A percentile compares a stretch with the other conserved stretches of the same genome.
Evolutionary conservation across 1,284 basidiomycete species (phyloP).

Genomic region (Earliella scabrosa): DNA sequence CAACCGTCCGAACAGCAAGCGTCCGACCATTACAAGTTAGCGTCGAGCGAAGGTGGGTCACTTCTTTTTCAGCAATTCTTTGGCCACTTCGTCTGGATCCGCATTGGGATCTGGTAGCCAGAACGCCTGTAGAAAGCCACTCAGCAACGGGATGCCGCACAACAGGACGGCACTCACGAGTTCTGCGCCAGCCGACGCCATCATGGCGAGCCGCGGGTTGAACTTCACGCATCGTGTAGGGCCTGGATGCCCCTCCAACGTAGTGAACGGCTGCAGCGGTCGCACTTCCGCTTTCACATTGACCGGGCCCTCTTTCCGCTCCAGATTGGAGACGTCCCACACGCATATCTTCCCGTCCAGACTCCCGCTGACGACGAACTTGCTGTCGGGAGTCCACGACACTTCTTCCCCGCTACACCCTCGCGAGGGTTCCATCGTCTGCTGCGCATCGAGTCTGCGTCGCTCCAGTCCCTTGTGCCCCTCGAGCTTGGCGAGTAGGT

Average conservation of each 20-base stretch:
- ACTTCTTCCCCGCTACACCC: conserved; percentile 91
- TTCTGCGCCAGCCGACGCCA: conserved; percentile 85
- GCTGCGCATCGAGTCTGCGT: conserved; percentile 54
- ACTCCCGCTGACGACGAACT: conserved; percentile 84
- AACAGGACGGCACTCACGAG: conserved; percentile 84
- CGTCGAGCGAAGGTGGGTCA: no score
- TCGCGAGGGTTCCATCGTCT: conserved; percentile 69
- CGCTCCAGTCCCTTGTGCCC: conserved; percentile 83
- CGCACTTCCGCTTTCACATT: conserved; percentile 56
- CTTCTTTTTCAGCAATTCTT: conserved; percentile 49
- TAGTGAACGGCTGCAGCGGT: conserved; percentile 58
- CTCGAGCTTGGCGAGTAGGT: conserved; percentile 81
- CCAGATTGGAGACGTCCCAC: conserved; percentile 79
- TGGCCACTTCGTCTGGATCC: conserved; percentile 54
- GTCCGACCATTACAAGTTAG: no score
- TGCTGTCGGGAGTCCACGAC: conserved; percentile 91
- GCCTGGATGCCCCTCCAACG: conserved; percentile 79
- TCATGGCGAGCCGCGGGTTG: conserved; percentile 89
- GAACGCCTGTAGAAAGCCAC: conserved; percentile 59
- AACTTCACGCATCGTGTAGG: conserved; percentile 85
- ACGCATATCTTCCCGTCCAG: conserved; percentile 79
- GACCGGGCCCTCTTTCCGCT: conserved; percentile 49
- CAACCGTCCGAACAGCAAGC: background rate
- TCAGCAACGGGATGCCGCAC: background rate
- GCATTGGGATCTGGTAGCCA: conserved; percentile 76